These are phyloP conservation scores for Scutellaria minor DNA, from an alignment of 257 asterid genomes.

Conservation along the genomic window DNA sequence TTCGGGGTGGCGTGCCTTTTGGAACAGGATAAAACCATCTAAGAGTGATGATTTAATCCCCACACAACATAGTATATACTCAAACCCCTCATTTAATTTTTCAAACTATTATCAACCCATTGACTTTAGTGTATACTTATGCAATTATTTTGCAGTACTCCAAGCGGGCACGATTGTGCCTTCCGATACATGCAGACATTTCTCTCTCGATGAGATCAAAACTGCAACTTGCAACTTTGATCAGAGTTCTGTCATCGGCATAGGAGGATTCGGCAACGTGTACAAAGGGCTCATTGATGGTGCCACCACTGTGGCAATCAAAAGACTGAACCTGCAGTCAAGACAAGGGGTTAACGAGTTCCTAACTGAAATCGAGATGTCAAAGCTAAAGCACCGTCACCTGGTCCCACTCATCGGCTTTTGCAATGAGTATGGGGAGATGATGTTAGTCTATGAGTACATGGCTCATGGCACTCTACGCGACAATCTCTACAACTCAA, in stretches of 20 bases:
- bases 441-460: slow-evolving; percentile 66
- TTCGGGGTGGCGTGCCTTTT: not conserved
- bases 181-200: slow-evolving; percentile 39
- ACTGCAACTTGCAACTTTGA: slow-evolving; percentile 49
- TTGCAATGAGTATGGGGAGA: slow-evolving; percentile 52
- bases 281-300: slow-evolving; percentile 51
- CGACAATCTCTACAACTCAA: slow-evolving; percentile 49
- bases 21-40: too few relatives aligned
- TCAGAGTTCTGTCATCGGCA: slow-evolving; percentile 42
- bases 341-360: slow-evolving; percentile 53
- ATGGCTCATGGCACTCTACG: slow-evolving; percentile 57
- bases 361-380: slow-evolving; percentile 55
- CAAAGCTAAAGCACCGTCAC: slow-evolving; percentile 57
- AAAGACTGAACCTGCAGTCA: slow-evolving; percentile 47
- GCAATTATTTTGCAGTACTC: not conserved
- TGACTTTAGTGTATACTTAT: too few relatives aligned
- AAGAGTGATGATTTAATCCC: too few relatives aligned
- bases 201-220: slow-evolving; percentile 51
- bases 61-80: too few relatives aligned
- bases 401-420: slow-evolving; percentile 65
- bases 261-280: slow-evolving; percentile 59
- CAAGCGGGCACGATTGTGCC: not conserved
- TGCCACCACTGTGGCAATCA: slow-evolving; percentile 48
- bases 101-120: too few relatives aligned
- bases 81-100: too few relatives aligned